phyloP scores from a whole-genome alignment of 306 rosid genomes.

The Morella rubra region DNA sequence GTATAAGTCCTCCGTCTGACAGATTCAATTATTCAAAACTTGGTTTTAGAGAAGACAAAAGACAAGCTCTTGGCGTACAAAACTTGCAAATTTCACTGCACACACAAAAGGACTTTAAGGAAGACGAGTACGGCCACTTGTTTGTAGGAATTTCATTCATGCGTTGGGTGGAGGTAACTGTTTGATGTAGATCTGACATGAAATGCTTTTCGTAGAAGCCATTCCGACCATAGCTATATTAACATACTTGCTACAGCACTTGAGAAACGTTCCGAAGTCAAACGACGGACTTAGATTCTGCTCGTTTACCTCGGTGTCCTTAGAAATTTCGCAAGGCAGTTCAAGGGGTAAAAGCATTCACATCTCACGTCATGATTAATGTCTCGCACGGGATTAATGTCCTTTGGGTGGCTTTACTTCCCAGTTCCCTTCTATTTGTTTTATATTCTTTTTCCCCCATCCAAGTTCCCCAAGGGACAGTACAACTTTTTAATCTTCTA shows the following conservation, averaged over 20 bases:
- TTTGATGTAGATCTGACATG: not conserved
- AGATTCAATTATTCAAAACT: not conserved
- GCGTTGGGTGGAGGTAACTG: not conserved
- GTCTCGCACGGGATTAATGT: not conserved
- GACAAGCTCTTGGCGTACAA: no score
- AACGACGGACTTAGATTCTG: not conserved
- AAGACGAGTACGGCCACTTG: not conserved
- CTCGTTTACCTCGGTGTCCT: not conserved
- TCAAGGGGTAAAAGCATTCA: not conserved
- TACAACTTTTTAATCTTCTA: not conserved
- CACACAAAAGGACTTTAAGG: not conserved
- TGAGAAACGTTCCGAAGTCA: not conserved
- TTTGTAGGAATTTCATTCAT: not conserved
- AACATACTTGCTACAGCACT: not conserved
- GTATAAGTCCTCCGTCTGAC: no score
- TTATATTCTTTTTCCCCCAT: not conserved
- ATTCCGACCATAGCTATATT: not conserved
- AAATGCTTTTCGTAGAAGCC: not conserved
- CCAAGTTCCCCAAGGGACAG: not conserved
- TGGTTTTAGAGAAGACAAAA: not conserved
- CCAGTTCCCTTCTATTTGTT: not conserved
- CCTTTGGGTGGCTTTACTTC: not conserved
- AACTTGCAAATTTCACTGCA: not conserved
- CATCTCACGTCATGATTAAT: not conserved
- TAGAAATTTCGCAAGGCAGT: not conserved